Evolutionary conservation across 176 grass and related monocot genomes (phyloP), one percentile per base, ranked within the genome.

Genomic region (Miscanthus lutarioriparius): DNA sequence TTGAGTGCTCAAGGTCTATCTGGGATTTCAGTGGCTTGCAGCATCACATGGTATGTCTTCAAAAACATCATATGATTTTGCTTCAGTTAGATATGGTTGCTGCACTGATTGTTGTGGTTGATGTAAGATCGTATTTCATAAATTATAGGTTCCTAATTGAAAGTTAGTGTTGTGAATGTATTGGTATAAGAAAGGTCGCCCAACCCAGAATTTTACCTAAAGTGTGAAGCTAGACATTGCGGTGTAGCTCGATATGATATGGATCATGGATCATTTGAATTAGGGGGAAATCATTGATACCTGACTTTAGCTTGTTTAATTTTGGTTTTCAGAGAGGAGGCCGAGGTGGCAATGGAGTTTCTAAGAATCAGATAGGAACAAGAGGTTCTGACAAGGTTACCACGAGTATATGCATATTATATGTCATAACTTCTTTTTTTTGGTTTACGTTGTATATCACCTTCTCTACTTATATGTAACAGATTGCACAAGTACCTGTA

Each of bases 1-100:
- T 97, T 64, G 95, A 97, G 79, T 94, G 95, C 82, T 94, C 90
- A 41, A 74, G 63, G 6, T 83, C 88, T 86, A 76, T 94, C 83
- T 97, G 90, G 90, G 95, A 94, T 89, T 97, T 92, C 58, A 92
- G 90, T 43, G 79, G 79, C 37, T 88, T 95, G 78, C 93, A 92
- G 74, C 90, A 95, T 66, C 93, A 95, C 56, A 82, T 88, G 90
- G 93, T 95, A 88, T 76, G 59, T 74, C 44, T 36, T 20, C 3
- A 51, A 43, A 81, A 22, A 43, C 19, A n/a, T 78, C 66, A 28
- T 74, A 17, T 71, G 38, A 43, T 69, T 79, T 44, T 30, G 15
- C 5, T 19, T 47, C 12, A 66, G 22, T 47, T 43, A 22, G 0
- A 63, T 47, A 17, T 62, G 49, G 56, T 63, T 78, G 51, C 78